Percentiles rank a stretch among this genome's conserved stretches.
phyloP scores from a whole-genome alignment of 129 eudicot genomes.

The Lactuca saligna region DNA sequence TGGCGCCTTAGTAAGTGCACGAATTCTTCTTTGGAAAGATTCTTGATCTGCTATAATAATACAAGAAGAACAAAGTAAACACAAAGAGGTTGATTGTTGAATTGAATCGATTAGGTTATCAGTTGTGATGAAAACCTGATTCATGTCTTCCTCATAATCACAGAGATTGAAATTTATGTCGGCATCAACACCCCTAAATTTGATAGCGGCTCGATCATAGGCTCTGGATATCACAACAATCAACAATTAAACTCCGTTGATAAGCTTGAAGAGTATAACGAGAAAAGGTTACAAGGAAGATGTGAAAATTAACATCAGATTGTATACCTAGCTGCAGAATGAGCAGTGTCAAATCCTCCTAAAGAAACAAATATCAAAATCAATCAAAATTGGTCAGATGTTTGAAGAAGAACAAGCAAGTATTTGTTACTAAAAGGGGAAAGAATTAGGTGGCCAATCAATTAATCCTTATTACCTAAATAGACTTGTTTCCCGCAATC shows the following conservation, averaged over 20 bases:
- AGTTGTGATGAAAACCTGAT: constrained; percentile 43
- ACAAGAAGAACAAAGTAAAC: constrained; percentile 15
- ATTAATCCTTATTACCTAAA: constrained; percentile 53
- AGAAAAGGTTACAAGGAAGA: not conserved
- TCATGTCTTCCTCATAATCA: constrained; percentile 69
- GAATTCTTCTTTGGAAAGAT: constrained; percentile 68
- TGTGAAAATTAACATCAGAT: not conserved
- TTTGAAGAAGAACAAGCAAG: constrained; percentile 19
- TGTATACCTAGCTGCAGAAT: constrained; percentile 81
- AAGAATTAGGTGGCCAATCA: not conserved
- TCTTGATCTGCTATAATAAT: constrained; percentile 45
- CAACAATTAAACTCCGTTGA: not conserved
- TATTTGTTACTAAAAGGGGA: constrained; percentile 3
- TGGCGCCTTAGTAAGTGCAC: constrained; percentile 73
- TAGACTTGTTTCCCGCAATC: constrained; percentile 85
- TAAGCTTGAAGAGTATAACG: constrained; percentile 1
- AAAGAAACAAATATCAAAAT: constrained; percentile 21
- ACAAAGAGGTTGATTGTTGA: not conserved
- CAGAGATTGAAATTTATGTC: constrained; percentile 58
- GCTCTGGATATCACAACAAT: constrained; percentile 45
- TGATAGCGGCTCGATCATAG: constrained; percentile 75
- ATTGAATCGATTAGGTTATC: not conserved
- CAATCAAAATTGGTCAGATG: constrained; percentile 13
- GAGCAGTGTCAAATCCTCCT: constrained; percentile 98
- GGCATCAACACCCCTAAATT: constrained; percentile 69